These are phyloP conservation scores for Brassica balearica DNA, from an alignment of 441 rosid species.

Conservation along the genomic window DNA sequence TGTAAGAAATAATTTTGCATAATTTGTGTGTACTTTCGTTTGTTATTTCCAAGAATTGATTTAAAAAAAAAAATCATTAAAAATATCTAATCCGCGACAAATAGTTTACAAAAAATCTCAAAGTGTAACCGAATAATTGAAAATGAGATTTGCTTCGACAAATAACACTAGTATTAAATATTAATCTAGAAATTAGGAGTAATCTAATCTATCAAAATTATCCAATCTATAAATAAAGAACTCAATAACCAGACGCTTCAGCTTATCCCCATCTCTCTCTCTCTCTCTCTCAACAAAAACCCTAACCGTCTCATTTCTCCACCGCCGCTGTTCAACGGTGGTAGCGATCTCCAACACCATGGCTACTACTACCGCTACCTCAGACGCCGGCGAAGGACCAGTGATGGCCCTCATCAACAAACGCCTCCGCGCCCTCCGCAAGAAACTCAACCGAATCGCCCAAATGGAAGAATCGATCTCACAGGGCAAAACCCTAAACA, in stretches of 20 bases:
- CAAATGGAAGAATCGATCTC: constrained; percentile 70
- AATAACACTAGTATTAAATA: no score
- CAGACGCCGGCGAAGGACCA: constrained; percentile 75
- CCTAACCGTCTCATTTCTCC: constrained; percentile 31
- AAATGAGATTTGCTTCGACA: no score
- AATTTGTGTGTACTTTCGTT: no score
- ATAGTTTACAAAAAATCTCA: no score
- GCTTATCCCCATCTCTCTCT: constrained; percentile 6
- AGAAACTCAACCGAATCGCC: constrained; percentile 75
- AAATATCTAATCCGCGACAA: no score
- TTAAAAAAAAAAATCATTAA: no score
- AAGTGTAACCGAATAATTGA: no score
- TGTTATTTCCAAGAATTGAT: no score
- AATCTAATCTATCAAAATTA: no score
- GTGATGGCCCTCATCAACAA: constrained; percentile 84
- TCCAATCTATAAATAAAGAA: no score
- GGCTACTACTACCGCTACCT: constrained; percentile 43
- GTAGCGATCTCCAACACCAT: constrained; percentile 18
- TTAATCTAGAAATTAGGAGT: no score
- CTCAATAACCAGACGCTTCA: constrained; percentile 24
- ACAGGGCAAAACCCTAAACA: constrained; percentile 79
- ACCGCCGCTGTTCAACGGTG: constrained; percentile 34
- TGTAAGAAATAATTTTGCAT: no score
- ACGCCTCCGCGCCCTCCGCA: constrained; percentile 90
- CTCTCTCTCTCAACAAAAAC: not conserved